phyloP scores from a whole-genome alignment of 371 early-diverging fungal species.

The Zychaea mexicana region DNA sequence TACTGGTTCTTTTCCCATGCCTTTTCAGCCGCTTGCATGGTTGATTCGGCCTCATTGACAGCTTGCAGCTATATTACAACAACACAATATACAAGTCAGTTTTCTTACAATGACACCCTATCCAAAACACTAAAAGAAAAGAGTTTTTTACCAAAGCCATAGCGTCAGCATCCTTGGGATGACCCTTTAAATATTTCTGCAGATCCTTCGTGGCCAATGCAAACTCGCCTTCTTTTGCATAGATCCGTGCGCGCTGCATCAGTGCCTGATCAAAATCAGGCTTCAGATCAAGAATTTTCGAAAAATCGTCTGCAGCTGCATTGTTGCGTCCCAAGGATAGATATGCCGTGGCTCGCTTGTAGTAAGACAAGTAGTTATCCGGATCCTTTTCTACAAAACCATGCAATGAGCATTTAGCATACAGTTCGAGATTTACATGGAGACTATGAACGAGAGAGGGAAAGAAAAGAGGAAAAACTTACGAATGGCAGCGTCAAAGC shows the following conservation, averaged over 20 bases:
- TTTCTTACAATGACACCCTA: constrained; percentile 12
- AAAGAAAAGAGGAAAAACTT: constrained; percentile 18
- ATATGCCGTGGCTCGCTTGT: constrained; percentile 86
- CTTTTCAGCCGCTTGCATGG: constrained; percentile 38
- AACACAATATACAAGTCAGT: constrained; percentile 13
- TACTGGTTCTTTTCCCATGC: constrained; percentile 47
- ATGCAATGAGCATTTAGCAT: too few species aligned
- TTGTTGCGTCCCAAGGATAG: constrained; percentile 71
- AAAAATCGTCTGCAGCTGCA: constrained; percentile 80
- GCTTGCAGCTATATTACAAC: constrained; percentile 36
- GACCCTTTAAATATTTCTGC: constrained; percentile 32
- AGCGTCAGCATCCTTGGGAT: constrained; percentile 45
- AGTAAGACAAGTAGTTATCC: constrained; percentile 79
- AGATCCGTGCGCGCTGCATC: constrained; percentile 78
- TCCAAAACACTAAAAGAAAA: too few species aligned
- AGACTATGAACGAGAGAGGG: too few species aligned
- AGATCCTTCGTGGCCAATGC: constrained; percentile 61
- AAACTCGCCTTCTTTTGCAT: constrained; percentile 73
- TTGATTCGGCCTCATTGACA: constrained; percentile 45
- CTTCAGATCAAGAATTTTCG: constrained; percentile 71
- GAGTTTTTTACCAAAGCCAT: constrained; percentile 21
- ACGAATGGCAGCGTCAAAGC: constrained; percentile 75
- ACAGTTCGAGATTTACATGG: too few species aligned
- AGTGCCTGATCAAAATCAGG: constrained; percentile 85
- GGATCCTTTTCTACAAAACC: constrained; percentile 70